Evolutionary conservation across 2,329 filamentous ascomycete genomes (phyloP).

Genomic region (Aspergillus phoenicis): DNA sequence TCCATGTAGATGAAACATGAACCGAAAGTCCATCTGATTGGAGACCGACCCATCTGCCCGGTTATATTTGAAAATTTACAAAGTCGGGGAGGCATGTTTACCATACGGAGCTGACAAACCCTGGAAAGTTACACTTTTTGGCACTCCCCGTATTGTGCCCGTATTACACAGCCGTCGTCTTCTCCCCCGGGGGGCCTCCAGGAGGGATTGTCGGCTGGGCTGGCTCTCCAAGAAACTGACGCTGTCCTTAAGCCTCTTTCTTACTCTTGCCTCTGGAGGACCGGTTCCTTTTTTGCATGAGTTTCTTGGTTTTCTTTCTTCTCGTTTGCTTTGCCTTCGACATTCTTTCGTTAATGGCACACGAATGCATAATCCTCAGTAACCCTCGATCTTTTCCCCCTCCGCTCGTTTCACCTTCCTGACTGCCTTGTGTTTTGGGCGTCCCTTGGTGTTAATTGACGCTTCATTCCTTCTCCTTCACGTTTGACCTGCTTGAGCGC

Average conservation of each 20-base stretch:
- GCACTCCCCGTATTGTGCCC: not conserved
- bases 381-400: slow-evolving; percentile 15
- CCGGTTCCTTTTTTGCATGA: slow-evolving; percentile 13
- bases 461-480: slow-evolving; percentile 5
- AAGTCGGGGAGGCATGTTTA: not conserved
- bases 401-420: slow-evolving; percentile 23
- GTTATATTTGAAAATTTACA: not conserved
- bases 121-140: not conserved
- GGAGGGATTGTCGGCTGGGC: slow-evolving; percentile 5
- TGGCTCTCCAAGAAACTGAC: slow-evolving; percentile 4
- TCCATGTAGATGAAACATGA: slow-evolving; percentile 2
- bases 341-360: slow-evolving; percentile 22
- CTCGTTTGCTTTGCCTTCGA: slow-evolving; percentile 11
- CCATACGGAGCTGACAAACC: not conserved
- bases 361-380: slow-evolving; percentile 21
- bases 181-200: not conserved
- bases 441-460: slow-evolving; percentile 12
- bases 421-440: slow-evolving; percentile 16
- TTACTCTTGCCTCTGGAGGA: slow-evolving; percentile 7
- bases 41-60: not conserved
- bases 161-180: not conserved
- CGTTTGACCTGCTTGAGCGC: slow-evolving; percentile 4
- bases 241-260: slow-evolving; percentile 11
- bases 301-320: slow-evolving; percentile 14
- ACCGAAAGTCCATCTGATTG: not conserved